Conservation (phyloP, 1,139 yeast species). For the Pneumocystis canis region DNA sequence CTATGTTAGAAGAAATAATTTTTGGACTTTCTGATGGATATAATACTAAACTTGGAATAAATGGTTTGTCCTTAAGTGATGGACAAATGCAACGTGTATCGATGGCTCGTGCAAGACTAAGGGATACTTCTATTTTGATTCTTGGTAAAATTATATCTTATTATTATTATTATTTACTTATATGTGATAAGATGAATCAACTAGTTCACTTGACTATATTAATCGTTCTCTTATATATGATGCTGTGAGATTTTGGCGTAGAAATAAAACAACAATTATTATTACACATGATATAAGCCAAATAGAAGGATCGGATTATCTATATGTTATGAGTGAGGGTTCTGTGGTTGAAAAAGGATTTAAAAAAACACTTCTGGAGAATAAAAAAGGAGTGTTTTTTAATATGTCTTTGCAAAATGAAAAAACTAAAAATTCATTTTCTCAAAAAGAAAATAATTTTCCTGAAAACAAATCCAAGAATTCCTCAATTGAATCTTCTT, state of each 20-base stretch:
- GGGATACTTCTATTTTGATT: conserved; percentile 59
- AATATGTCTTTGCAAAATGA: background rate
- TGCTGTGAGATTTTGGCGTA: conserved; percentile 45
- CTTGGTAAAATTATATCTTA: conserved; percentile 21
- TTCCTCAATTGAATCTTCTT: background rate
- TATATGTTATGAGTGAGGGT: conserved; percentile 48
- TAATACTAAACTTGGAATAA: conserved; percentile 32
- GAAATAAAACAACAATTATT: conserved; percentile 56
- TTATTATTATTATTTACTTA: background rate
- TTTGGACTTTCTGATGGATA: conserved; percentile 38
- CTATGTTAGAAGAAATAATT: conserved; percentile 37
- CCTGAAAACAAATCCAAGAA: background rate
- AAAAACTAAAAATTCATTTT: background rate
- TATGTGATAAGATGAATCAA: conserved; percentile 56
- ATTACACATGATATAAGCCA: conserved; percentile 63
- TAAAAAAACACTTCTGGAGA: conserved; percentile 24
- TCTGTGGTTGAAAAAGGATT: conserved; percentile 33
- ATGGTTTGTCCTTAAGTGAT: conserved; percentile 52
- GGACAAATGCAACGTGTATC: conserved; percentile 80
- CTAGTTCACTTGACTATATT: conserved; percentile 58
- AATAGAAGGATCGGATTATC: conserved; percentile 40
- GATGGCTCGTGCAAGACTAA: conserved; percentile 62
- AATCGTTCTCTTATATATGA: conserved; percentile 34
- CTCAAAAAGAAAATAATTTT: background rate
- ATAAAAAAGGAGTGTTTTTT: conserved; percentile 5